Base-by-base conservation (phyloP, 2,329 filamentous ascomycete species). In the Aspergillus uvarum region DNA sequence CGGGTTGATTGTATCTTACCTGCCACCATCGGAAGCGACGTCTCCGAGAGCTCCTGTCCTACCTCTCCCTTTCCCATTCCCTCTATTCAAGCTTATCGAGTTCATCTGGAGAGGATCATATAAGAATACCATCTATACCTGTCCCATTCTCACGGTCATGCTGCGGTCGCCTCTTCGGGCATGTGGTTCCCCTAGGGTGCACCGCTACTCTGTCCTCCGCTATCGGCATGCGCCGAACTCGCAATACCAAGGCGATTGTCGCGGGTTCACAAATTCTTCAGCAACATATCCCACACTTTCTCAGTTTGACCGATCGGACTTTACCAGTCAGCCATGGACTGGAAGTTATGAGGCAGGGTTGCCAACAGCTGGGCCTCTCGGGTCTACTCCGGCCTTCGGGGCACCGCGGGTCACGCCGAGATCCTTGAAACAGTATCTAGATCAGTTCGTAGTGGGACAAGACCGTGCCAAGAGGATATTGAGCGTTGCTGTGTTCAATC, bases 371-470 rank as follows among this genome's bases (percentile, higher is more conserved):
- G 87, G 87, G 0, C 87, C 87, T n/a, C 74, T 90, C 58, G 82
- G 82, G 42, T 84, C 82, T 61, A 81, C 84, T 10, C 83, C 83
- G 60, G 80, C 80, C 35, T 82, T 85, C 62, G 85, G 85, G 59
- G 81, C 81, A 31, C 83, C 84, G 32, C 80, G 80, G 54, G 79
- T 88, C 56, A 89, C 86, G 10, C 87, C 87, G 7, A 83, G 82
- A 66, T 78, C 81, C 67, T 82, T 99, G 68, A 97, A 98, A 81
- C 87, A 91, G 71, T 90, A 95, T 70, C 87, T 98, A 32, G 95
- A 99, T 74, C 90, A 95, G 72, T 99, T 96, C 74, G 94, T 99
- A 1, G 94, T 99, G 4, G 95, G 94, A 47, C 95, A 99, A 76
- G 92, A 97, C 66, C 87, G 92, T 61, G 92, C 95, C 29, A 82